These are phyloP conservation scores for Wickerhamomyces mucosus DNA, from an alignment of 805 yeast genomes.

Conservation along the genomic window DNA sequence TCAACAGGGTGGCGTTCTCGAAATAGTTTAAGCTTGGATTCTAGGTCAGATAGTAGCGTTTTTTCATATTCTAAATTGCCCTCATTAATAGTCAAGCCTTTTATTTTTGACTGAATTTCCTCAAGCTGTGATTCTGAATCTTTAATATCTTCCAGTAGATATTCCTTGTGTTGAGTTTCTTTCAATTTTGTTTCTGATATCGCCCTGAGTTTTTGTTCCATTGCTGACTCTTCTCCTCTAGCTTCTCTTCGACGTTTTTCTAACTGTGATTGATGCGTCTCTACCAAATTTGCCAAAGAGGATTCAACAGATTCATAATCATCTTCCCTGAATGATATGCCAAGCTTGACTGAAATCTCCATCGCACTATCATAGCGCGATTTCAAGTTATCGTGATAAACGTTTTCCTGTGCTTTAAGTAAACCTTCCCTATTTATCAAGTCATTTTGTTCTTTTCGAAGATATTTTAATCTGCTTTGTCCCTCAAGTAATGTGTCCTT, in stretches of 20 bases:
- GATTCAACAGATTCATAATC: constrained; percentile 1
- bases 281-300: constrained; percentile 1
- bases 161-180: constrained; percentile 34
- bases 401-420: constrained; percentile 33
- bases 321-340: neutral
- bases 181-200: constrained; percentile 27
- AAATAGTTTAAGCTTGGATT: constrained; percentile 23
- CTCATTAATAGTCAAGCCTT: constrained; percentile 31
- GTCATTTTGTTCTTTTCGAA: constrained; percentile 26
- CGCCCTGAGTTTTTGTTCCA: constrained; percentile 10
- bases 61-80: constrained; percentile 38
- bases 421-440: constrained; percentile 47
- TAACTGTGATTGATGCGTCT: constrained; percentile 5
- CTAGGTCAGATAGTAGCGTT: constrained; percentile 30
- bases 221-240: constrained; percentile 9
- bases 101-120: constrained; percentile 29
- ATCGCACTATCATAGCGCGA: constrained; percentile 14
- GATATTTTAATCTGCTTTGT: constrained; percentile 16
- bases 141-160: constrained; percentile 31
- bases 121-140: constrained; percentile 26
- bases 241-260: constrained; percentile 5
- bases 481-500: constrained; percentile 15
- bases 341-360: neutral
- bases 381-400: constrained; percentile 20
- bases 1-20: constrained; percentile 22